Percentiles rank a stretch among this genome's conserved stretches.
These are phyloP conservation scores for Cornus suecica DNA, from an alignment of 148 eudicot species.

Conservation along the genomic window DNA sequence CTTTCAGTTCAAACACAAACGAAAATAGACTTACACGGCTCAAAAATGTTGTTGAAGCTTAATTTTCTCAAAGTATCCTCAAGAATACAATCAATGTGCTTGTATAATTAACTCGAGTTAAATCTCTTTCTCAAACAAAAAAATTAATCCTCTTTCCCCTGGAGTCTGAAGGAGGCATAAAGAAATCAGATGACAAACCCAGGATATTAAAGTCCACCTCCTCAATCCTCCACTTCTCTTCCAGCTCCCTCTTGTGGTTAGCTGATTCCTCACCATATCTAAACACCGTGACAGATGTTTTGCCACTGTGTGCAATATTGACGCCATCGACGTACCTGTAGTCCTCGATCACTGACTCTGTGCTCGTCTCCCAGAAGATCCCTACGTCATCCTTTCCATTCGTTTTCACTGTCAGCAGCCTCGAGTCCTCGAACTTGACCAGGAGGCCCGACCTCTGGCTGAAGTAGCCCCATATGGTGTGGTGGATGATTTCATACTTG, in stretches of 20 bases:
- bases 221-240: conserved; percentile 89
- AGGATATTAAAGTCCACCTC: conserved; percentile 79
- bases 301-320: conserved; percentile 83
- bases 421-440: conserved; percentile 86
- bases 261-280: conserved; percentile 90
- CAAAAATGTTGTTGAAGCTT: too few species aligned
- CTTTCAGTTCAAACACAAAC: too few species aligned
- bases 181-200: conserved; percentile 62
- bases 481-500: conserved; percentile 78
- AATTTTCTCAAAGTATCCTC: too few species aligned
- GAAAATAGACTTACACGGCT: too few species aligned
- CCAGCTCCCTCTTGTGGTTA: conserved; percentile 83
- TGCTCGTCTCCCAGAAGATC: conserved; percentile 91
- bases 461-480: conserved; percentile 95
- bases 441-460: conserved; percentile 90
- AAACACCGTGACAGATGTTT: conserved; percentile 66
- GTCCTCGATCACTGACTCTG: conserved; percentile 80
- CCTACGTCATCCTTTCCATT: conserved; percentile 65
- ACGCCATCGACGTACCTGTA: conserved; percentile 84
- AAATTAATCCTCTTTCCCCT: not conserved
- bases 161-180: conserved; percentile 60
- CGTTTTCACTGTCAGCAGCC: conserved; percentile 65
- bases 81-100: too few species aligned
- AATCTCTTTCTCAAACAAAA: too few species aligned
- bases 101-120: too few species aligned